Base-by-base conservation (phyloP, 495 filamentous ascomycete species). In the Margaritispora aquatica region DNA sequence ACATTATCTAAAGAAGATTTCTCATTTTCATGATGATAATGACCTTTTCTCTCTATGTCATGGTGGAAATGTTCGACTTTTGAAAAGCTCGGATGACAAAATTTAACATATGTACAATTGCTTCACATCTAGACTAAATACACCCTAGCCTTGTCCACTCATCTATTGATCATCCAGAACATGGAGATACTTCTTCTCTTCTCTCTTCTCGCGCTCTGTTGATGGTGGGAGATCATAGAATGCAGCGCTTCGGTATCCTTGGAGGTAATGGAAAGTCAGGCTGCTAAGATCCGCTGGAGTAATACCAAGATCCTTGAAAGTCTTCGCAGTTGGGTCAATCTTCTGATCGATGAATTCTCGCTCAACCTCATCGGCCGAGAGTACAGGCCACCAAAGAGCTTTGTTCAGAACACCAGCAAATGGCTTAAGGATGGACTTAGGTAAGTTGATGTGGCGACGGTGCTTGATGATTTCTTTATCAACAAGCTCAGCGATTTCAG, bases 121-220 rank as follows among this genome's bases (percentile, higher is more conserved):
- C n/a, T 22, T 48, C 20, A n/a, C n/a, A n/a, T n/a, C n/a, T n/a
- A 36, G 26, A 55, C 41, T 48, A 64, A 54, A 52, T 46, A 61
- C 58, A 63, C 21, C 26, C 55, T 21, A 15, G 31, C 50, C 41
- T n/a, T 21, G 34, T 41, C 19, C 26, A 49, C n/a, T 10, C 36
- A 47, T 66, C 52, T 85, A 92, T 76, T 94, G 84, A 71, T 94
- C 87, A 67, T 96, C 90, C 64, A 93, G 78, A 67, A 97, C 89
- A 69, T 97, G 95, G 70, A 97, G 70, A 72, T 93, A 99, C 80
- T 96, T 92, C 82, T 82, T 93, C 74, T 99, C 93, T 72, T 97
- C 93, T 67, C 80, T 81, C 79, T 84, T 92, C 81, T 99, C 94
- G 69, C 86, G 87, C 81, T 96, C 92, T 19, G 93, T 96, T 66